Conservation (phyloP, 169 alveolate genomes). For the Plasmodium adleri region DNA sequence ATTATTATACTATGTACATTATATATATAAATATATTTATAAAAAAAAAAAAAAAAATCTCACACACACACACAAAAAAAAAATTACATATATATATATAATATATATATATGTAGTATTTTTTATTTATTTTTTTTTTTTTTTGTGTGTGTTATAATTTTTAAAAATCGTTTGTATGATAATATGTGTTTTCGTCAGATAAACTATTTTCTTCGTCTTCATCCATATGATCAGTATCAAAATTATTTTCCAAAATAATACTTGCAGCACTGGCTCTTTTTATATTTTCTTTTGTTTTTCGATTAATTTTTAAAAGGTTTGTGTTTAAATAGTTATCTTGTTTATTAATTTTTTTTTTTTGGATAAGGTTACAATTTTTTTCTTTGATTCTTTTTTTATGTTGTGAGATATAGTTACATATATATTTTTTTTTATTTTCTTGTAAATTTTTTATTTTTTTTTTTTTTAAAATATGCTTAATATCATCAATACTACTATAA, state of each 20-base stretch:
- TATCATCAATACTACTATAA: constrained; percentile 13
- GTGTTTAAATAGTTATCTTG: constrained; percentile 11
- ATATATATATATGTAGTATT: too few relatives aligned
- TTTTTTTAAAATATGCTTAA: constrained; percentile 49
- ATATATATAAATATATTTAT: too few relatives aligned
- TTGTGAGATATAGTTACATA: constrained; percentile 29
- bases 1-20: too few relatives aligned
- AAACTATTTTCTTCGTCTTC: neutral
- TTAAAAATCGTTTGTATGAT: too few relatives aligned
- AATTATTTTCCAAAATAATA: constrained; percentile 36
- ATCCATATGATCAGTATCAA: constrained; percentile 23
- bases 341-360: constrained; percentile 18
- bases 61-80: too few relatives aligned
- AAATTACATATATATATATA: too few relatives aligned
- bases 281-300: constrained; percentile 33
- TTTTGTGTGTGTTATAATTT: too few relatives aligned
- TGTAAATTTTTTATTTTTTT: neutral
- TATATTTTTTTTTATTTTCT: constrained; percentile 36
- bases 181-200: too few relatives aligned
- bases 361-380: neutral
- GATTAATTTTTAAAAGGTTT: constrained; percentile 24
- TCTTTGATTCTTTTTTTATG: constrained; percentile 55
- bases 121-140: too few relatives aligned
- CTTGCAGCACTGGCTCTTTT: constrained; percentile 70
- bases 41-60: too few relatives aligned